Conservation (phyloP, 2,329 filamentous ascomycete species). For the Furcasterigmium furcatum region DNA sequence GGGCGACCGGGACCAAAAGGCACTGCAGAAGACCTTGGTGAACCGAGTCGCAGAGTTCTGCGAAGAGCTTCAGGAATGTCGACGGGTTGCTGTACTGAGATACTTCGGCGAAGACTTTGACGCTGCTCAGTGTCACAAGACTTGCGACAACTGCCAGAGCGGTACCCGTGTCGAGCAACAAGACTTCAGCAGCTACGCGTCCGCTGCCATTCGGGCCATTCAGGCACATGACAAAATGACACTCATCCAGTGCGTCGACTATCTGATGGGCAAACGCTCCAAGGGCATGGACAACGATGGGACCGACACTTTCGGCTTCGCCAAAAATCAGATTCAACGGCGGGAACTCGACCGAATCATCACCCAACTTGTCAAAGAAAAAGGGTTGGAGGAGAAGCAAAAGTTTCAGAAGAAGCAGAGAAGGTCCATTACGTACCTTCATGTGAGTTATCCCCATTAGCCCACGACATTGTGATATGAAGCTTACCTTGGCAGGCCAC, state of each 20-base stretch:
- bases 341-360: conserved; percentile 84
- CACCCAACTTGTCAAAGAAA: conserved; percentile 69
- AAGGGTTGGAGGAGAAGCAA: conserved; percentile 70
- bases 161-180: conserved; percentile 66
- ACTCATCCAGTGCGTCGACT: conserved; percentile 76
- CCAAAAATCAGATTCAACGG: conserved; percentile 61
- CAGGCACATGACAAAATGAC: conserved; percentile 61
- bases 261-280: conserved; percentile 70
- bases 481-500: conserved; percentile 28
- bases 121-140: conserved; percentile 64
- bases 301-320: conserved; percentile 63
- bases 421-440: conserved; percentile 74
- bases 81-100: conserved; percentile 81
- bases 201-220: conserved; percentile 68
- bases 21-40: conserved; percentile 81
- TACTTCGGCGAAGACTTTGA: conserved; percentile 91
- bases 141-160: conserved; percentile 88
- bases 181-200: conserved; percentile 75
- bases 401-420: conserved; percentile 55
- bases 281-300: conserved; percentile 52
- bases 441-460: conserved; percentile 44
- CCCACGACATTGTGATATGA: background rate
- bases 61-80: conserved; percentile 84
- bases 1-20: conserved; percentile 75
- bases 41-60: conserved; percentile 83